A percentile compares a stretch with the other conserved stretches of the same genome.
Conservation (phyloP, 495 filamentous ascomycete genomes). For the Neurospora tetraspora region DNA sequence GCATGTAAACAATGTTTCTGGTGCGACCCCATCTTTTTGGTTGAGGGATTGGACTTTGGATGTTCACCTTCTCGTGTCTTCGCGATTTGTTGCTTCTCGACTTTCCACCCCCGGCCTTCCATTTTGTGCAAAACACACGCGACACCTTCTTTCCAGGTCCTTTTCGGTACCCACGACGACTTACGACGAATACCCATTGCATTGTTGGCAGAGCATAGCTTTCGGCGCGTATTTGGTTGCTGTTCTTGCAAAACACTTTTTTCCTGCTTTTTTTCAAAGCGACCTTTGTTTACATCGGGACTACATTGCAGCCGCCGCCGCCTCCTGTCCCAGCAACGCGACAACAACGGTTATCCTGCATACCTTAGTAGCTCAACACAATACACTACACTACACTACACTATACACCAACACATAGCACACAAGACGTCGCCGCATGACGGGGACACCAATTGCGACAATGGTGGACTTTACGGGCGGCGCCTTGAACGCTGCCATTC, state of each 20-base stretch:
- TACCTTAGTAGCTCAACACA: neutral
- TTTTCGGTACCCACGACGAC: neutral
- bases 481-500: neutral
- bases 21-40: neutral
- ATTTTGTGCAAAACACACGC: neutral
- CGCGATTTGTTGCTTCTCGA: neutral
- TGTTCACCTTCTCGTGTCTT: neutral
- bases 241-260: neutral
- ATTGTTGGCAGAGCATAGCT: neutral
- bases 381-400: neutral
- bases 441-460: neutral
- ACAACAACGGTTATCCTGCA: neutral
- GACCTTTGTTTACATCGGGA: neutral
- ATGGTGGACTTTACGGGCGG: neutral
- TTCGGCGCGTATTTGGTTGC: neutral
- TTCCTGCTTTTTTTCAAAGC: neutral
- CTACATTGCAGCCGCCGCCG: neutral
- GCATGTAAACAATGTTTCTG: neutral
- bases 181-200: neutral
- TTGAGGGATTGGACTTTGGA: neutral
- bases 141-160: neutral
- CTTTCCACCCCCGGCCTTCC: neutral
- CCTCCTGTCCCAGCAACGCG: neutral
- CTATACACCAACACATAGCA: neutral
- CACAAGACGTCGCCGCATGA: neutral